A percentile compares a stretch with the other conserved stretches of the same genome.
These are phyloP conservation scores for Striga hermonthica DNA, from an alignment of 305 asterid genomes.

Conservation along the genomic window DNA sequence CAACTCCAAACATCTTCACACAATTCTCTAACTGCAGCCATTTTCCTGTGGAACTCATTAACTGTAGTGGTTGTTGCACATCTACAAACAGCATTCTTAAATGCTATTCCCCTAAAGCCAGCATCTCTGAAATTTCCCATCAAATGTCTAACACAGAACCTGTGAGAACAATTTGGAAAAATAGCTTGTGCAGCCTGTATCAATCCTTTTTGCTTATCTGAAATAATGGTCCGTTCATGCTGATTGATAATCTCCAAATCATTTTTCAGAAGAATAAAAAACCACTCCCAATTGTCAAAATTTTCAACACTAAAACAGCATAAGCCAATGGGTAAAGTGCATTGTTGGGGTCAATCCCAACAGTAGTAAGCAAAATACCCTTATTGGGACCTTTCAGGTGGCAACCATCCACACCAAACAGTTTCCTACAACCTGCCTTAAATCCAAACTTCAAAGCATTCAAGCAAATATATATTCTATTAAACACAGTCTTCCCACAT, in stretches of 20 bases:
- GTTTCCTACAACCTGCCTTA: not conserved
- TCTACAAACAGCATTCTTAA: not conserved
- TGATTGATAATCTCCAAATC: not conserved
- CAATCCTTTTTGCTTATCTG: not conserved
- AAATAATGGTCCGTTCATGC: not conserved
- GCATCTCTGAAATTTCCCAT: not conserved
- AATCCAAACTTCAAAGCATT: not conserved
- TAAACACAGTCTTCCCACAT: not conserved
- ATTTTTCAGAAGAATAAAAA: not conserved
- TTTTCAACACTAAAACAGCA: too few species aligned
- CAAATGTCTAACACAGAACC: not conserved
- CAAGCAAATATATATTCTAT: not conserved
- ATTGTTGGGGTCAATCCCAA: not conserved
- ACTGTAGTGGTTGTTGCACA: not conserved
- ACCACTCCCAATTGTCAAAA: not conserved
- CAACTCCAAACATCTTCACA: not conserved
- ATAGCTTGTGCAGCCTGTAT: not conserved
- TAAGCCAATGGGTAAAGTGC: not conserved
- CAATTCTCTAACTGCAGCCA: not conserved
- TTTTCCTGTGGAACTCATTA: not conserved
- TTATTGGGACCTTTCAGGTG: not conserved
- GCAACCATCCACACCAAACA: constrained; percentile 6
- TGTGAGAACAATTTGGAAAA: not conserved
- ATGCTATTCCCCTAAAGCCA: not conserved
- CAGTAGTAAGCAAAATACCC: not conserved